phyloP scores from a whole-genome alignment of 176 grass and related monocot species.

The Elymus sibiricus region DNA sequence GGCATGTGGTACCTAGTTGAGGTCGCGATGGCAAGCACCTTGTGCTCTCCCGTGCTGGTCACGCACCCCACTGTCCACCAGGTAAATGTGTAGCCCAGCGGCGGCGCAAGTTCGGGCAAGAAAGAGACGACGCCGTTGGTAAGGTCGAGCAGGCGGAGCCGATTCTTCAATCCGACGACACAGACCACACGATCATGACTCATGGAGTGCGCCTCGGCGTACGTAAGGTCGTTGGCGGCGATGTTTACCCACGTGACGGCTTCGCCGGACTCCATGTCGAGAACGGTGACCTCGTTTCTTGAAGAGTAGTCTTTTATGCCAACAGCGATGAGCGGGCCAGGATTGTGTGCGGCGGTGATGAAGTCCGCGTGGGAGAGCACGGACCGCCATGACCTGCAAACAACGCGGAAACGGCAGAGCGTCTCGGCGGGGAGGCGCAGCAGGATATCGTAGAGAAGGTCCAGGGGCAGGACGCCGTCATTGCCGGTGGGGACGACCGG shows the following conservation, averaged over 20 bases:
- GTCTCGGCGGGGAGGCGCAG: no score
- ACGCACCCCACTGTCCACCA: background rate
- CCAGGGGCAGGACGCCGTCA: no score
- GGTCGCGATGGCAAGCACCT: background rate
- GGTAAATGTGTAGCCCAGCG: no score
- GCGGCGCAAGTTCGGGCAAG: background rate
- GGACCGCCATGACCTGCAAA: no score
- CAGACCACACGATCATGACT: background rate
- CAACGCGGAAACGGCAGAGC: no score
- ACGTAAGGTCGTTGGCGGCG: background rate
- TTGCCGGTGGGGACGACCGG: background rate
- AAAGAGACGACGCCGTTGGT: background rate
- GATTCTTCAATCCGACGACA: background rate
- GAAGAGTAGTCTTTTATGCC: no score
- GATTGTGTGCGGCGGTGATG: no score
- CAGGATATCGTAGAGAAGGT: no score
- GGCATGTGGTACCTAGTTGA: accelerated
- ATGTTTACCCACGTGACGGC: background rate
- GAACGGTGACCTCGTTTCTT: background rate
- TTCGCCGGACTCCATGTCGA: background rate
- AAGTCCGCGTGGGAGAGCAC: no score
- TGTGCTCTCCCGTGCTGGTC: background rate
- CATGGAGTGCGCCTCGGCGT: background rate
- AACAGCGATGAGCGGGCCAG: no score
- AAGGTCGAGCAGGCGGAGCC: background rate